Conservation (phyloP, 2,329 filamentous ascomycete species). For the Sphaerulina populicola region DNA sequence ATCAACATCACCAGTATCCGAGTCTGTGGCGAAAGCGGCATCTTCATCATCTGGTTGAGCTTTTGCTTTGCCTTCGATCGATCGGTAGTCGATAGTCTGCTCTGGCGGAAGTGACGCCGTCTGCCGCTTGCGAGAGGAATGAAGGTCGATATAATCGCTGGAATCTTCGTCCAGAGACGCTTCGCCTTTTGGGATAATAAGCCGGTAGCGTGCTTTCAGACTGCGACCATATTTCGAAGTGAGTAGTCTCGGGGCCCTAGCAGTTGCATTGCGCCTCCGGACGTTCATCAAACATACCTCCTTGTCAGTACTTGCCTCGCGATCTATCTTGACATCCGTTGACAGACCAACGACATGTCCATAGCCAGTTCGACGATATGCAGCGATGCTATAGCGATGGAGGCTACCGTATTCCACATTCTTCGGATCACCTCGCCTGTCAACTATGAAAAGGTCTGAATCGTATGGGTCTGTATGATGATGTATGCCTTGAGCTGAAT, state of each 20-base stretch:
- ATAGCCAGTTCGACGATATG: constrained; percentile 59
- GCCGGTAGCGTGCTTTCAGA: constrained; percentile 5
- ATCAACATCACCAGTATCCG: constrained; percentile 13
- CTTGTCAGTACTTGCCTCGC: constrained; percentile 49
- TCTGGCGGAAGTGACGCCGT: constrained; percentile 14
- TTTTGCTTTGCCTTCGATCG: constrained; percentile 32
- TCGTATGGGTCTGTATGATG: constrained; percentile 10
- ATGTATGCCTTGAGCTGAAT: constrained; percentile 10
- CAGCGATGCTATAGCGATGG: constrained; percentile 62
- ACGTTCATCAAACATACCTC: constrained; percentile 7
- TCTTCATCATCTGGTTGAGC: constrained; percentile 32
- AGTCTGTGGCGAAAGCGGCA: constrained; percentile 30
- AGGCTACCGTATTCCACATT: constrained; percentile 67
- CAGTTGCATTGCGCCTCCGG: not conserved
- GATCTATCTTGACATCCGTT: constrained; percentile 56
- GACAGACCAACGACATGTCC: constrained; percentile 63
- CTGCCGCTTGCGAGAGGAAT: constrained; percentile 17
- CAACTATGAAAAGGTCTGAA: constrained; percentile 50
- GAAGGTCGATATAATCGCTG: constrained; percentile 18
- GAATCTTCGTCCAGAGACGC: not conserved
- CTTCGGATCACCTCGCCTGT: constrained; percentile 67
- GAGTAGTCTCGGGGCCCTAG: constrained; percentile 8
- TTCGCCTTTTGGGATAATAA: constrained; percentile 3
- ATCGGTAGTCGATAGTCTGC: constrained; percentile 33
- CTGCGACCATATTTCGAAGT: constrained; percentile 13